These are phyloP conservation scores for Fusarium denticulatum DNA, from an alignment of 2,329 filamentous ascomycete genomes.

Conservation along the genomic window DNA sequence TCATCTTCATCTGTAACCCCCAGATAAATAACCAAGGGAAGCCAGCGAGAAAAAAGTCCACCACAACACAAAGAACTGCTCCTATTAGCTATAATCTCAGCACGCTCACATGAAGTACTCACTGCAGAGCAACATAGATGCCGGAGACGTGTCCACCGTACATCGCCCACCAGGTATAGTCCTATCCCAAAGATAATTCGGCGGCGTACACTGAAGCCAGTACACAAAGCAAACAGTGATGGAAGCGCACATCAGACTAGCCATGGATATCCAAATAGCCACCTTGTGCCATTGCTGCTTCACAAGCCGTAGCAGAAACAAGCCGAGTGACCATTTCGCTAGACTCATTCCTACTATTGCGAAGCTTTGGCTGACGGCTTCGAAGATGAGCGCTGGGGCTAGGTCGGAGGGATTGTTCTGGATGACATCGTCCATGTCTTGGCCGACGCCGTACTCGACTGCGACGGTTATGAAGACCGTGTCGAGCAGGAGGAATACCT, in stretches of 20 bases:
- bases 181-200: constrained; percentile 34
- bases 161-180: constrained; percentile 30
- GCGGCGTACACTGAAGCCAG: constrained; percentile 33
- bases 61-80: constrained; percentile 41
- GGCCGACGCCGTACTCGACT: constrained; percentile 49
- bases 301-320: constrained; percentile 53
- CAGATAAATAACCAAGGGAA: constrained; percentile 58
- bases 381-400: constrained; percentile 44
- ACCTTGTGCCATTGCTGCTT: constrained; percentile 48
- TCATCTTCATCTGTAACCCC: constrained; percentile 55
- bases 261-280: constrained; percentile 48
- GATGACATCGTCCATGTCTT: constrained; percentile 41
- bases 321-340: constrained; percentile 52
- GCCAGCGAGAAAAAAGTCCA: constrained; percentile 52
- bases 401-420: constrained; percentile 26
- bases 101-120: background rate
- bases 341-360: constrained; percentile 52
- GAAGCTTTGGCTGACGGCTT: constrained; percentile 50
- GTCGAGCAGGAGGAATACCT: constrained; percentile 46
- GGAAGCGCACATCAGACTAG: constrained; percentile 29
- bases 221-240: constrained; percentile 25
- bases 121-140: constrained; percentile 38
- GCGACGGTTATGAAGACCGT: constrained; percentile 47
- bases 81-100: background rate
- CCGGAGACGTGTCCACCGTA: constrained; percentile 29